phyloP scores from a whole-genome alignment of 306 rosid genomes.

The Arachis hypogaea region DNA sequence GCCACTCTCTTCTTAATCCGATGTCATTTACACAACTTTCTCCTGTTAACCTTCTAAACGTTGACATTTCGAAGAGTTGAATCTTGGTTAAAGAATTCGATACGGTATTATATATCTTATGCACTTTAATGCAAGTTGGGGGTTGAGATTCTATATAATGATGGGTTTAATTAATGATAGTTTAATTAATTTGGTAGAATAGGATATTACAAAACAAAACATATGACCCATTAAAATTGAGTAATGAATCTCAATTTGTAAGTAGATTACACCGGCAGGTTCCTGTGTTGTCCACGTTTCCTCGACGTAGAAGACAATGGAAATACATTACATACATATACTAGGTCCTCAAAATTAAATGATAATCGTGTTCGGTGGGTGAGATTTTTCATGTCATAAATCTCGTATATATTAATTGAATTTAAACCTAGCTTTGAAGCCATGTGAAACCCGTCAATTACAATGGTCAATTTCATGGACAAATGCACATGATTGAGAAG shows the following conservation, averaged over 20 bases:
- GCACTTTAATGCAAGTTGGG: neutral
- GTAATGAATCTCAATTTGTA: no score
- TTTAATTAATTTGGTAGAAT: no score
- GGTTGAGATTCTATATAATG: neutral
- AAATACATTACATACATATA: neutral
- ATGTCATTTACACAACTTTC: neutral
- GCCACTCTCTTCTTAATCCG: neutral
- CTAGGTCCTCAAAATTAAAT: neutral
- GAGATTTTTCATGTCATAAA: slow-evolving; percentile 29
- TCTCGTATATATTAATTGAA: neutral
- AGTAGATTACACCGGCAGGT: neutral
- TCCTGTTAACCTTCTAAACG: neutral
- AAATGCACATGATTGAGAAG: neutral
- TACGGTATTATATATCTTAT: neutral
- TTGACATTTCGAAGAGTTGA: neutral
- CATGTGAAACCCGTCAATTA: slow-evolving; percentile 31
- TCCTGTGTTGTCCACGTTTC: neutral
- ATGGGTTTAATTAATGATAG: neutral
- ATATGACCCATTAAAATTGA: neutral
- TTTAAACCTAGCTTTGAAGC: slow-evolving; percentile 36
- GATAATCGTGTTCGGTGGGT: slow-evolving; percentile 22
- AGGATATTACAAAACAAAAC: neutral
- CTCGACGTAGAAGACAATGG: neutral
- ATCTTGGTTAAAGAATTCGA: neutral
- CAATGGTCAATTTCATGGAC: slow-evolving; percentile 30